Conservation (phyloP, 2,329 filamentous ascomycete species). For the Scytalidium sp. region DNA sequence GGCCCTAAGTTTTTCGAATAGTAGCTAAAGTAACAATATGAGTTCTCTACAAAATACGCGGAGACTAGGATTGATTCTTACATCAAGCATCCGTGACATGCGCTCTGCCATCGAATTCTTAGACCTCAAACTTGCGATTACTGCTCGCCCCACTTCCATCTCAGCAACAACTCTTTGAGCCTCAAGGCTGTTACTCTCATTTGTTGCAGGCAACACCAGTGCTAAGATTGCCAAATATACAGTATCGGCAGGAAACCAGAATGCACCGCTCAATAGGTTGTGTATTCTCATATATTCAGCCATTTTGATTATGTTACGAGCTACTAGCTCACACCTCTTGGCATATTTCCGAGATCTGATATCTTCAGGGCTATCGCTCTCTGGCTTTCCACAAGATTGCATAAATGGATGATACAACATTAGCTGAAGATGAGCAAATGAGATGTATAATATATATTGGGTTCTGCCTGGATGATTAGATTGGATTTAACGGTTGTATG, state of each 20-base stretch:
- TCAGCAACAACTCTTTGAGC: neutral
- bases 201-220: neutral
- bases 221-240: neutral
- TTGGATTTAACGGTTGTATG: neutral
- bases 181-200: neutral
- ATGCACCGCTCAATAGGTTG: neutral
- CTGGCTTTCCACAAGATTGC: neutral
- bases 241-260: neutral
- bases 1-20: too few relatives aligned
- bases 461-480: neutral
- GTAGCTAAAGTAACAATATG: too few relatives aligned
- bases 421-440: neutral
- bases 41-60: too few relatives aligned
- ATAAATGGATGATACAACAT: neutral
- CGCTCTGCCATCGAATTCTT: neutral
- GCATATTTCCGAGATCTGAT: neutral
- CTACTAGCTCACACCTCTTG: neutral
- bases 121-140: neutral
- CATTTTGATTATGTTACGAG: neutral
- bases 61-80: neutral
- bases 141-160: neutral
- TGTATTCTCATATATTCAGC: neutral
- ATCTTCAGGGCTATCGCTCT: neutral
- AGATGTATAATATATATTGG: neutral
- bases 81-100: neutral